Evolutionary conservation across 257 asterid species (phyloP).

Genomic region (Echium plantagineum): DNA sequence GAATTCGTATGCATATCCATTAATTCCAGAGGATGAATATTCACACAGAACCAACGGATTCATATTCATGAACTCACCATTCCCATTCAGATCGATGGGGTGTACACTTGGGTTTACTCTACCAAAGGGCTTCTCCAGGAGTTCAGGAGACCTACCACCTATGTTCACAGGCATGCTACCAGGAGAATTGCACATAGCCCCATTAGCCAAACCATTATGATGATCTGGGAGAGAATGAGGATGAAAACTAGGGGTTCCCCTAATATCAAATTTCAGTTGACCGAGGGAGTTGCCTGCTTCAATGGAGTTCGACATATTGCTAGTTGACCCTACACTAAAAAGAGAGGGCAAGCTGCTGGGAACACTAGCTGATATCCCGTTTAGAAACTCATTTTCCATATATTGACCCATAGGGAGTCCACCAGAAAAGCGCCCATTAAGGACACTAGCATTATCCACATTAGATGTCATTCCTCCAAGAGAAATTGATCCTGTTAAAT

Average conservation of each 20-base stretch:
- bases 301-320: conserved; percentile 35
- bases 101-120: conserved; percentile 51
- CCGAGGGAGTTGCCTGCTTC: conserved; percentile 46
- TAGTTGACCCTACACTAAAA: conserved; percentile 39
- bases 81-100: conserved; percentile 57
- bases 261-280: conserved; percentile 51
- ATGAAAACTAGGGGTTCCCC: conserved; percentile 41
- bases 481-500: conserved; percentile 43
- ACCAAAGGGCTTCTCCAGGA: conserved; percentile 48
- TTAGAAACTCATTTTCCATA: conserved; percentile 47
- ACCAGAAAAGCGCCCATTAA: conserved; percentile 34
- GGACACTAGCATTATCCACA: conserved; percentile 38
- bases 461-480: conserved; percentile 33
- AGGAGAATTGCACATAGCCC: conserved; percentile 57
- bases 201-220: conserved; percentile 57
- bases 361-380: conserved; percentile 51
- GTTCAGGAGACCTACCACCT: conserved; percentile 39
- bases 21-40: no score
- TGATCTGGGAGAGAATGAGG: conserved; percentile 80
- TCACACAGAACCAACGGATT: no score
- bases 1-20: no score
- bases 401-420: conserved; percentile 37
- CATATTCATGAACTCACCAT: conserved; percentile 19
- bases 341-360: conserved; percentile 54
- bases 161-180: conserved; percentile 49